Evolutionary conservation across 106 monocot species (phyloP).

Genomic region (Acorus gramineus): DNA sequence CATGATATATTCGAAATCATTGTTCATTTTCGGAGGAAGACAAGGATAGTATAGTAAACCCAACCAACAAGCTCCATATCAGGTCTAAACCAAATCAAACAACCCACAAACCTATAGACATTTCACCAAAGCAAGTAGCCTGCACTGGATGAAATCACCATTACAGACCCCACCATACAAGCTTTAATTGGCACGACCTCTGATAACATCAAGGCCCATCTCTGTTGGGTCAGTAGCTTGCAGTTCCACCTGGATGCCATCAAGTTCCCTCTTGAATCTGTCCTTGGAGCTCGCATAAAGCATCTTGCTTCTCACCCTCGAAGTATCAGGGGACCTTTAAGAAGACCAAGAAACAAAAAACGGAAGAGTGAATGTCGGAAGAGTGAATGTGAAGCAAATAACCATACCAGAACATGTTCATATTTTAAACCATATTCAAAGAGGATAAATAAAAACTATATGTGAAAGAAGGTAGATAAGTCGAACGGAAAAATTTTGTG

Average conservation of each 20-base stretch:
- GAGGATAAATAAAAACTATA: too few relatives aligned
- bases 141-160: constrained; percentile 1
- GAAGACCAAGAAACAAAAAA: background rate
- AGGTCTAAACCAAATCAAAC: background rate
- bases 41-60: background rate
- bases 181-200: constrained; percentile 21
- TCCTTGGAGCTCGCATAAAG: too few relatives aligned
- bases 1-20: constrained; percentile 4
- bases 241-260: too few relatives aligned
- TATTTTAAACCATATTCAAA: too few relatives aligned
- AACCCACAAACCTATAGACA: constrained; percentile 8
- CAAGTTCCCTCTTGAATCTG: too few relatives aligned
- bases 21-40: background rate
- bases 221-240: constrained; percentile 17
- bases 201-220: constrained; percentile 26
- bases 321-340: constrained; percentile 28
- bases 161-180: background rate
- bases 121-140: constrained; percentile 8
- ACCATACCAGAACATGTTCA: too few relatives aligned
- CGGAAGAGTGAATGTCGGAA: background rate
- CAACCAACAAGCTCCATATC: constrained; percentile 7
- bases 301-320: background rate
- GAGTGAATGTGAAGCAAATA: too few relatives aligned
- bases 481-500: too few relatives aligned
- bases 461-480: too few relatives aligned